These are phyloP conservation scores for Microcyclosporella mali DNA, from an alignment of 2,329 filamentous ascomycete species.

Conservation along the genomic window DNA sequence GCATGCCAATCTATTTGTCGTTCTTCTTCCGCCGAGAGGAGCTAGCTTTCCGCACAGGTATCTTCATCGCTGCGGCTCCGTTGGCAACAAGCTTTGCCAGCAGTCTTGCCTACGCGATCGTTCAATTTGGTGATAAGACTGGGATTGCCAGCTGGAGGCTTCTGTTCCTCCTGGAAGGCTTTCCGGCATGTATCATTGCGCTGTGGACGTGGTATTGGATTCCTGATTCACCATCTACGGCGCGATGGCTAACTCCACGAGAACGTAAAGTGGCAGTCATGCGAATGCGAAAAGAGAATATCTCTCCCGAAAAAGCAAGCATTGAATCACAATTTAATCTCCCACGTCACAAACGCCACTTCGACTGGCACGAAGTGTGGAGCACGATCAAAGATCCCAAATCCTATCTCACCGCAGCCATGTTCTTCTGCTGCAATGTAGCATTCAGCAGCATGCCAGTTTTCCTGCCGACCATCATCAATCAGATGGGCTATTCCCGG, in stretches of 20 bases:
- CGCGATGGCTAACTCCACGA: slow-evolving; percentile 38
- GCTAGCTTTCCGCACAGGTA: slow-evolving; percentile 74
- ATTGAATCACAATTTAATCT: neutral
- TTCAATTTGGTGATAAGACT: slow-evolving; percentile 54
- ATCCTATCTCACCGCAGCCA: slow-evolving; percentile 67
- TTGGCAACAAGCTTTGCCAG: slow-evolving; percentile 65
- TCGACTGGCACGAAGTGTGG: slow-evolving; percentile 50
- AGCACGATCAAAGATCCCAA: slow-evolving; percentile 59
- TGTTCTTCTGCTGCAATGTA: slow-evolving; percentile 85
- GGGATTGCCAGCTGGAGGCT: slow-evolving; percentile 80
- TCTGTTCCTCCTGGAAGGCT: slow-evolving; percentile 77
- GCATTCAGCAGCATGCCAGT: slow-evolving; percentile 83
- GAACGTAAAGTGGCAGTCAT: slow-evolving; percentile 61
- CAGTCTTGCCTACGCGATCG: slow-evolving; percentile 70
- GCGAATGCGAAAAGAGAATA: slow-evolving; percentile 52
- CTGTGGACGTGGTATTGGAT: slow-evolving; percentile 68
- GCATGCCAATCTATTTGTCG: slow-evolving; percentile 58
- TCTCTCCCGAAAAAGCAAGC: slow-evolving; percentile 4
- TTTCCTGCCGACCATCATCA: slow-evolving; percentile 62
- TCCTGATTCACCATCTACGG: slow-evolving; percentile 61
- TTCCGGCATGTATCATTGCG: slow-evolving; percentile 71
- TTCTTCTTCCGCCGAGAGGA: slow-evolving; percentile 62
- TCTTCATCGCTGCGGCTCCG: slow-evolving; percentile 73
- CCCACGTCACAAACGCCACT: slow-evolving; percentile 23
- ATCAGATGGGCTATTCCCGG: slow-evolving; percentile 62